A percentile compares a stretch with the other conserved stretches of the same genome.
These are phyloP conservation scores for Fusarium sp. DNA, from an alignment of 2,329 filamentous ascomycete species.

Conservation along the genomic window DNA sequence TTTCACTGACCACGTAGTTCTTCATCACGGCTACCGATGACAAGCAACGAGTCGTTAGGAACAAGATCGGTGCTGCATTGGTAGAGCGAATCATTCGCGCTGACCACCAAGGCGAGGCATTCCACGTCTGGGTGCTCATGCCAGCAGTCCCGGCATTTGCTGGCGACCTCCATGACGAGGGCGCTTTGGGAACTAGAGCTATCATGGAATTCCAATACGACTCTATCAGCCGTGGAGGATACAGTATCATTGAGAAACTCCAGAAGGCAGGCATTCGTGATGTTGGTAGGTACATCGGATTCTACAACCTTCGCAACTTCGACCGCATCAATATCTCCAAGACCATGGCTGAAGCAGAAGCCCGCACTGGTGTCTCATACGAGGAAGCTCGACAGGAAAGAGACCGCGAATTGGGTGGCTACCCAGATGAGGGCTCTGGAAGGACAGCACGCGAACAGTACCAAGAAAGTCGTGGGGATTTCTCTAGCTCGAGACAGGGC, in stretches of 20 bases:
- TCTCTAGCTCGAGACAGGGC: constrained; percentile 4
- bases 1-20: constrained; percentile 59
- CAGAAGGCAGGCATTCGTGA: constrained; percentile 74
- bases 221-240: constrained; percentile 79
- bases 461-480: constrained; percentile 17
- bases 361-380: constrained; percentile 73
- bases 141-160: constrained; percentile 85
- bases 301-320: constrained; percentile 87
- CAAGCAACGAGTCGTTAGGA: constrained; percentile 76
- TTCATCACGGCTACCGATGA: constrained; percentile 85
- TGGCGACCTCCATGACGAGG: constrained; percentile 79
- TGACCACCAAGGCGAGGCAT: constrained; percentile 71
- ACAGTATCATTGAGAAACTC: constrained; percentile 81
- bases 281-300: constrained; percentile 78
- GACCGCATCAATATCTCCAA: constrained; percentile 81
- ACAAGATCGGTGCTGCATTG: constrained; percentile 82
- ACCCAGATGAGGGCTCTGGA: constrained; percentile 47
- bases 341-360: constrained; percentile 70
- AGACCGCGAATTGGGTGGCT: constrained; percentile 67
- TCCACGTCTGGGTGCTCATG: constrained; percentile 81
- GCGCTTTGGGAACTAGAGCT: constrained; percentile 79
- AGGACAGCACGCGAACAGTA: constrained; percentile 20
- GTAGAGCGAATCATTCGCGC: constrained; percentile 82
- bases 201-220: constrained; percentile 92
- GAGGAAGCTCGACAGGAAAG: constrained; percentile 72